phyloP scores from a whole-genome alignment of 306 rosid species.

The Ochetophila trinervis region DNA sequence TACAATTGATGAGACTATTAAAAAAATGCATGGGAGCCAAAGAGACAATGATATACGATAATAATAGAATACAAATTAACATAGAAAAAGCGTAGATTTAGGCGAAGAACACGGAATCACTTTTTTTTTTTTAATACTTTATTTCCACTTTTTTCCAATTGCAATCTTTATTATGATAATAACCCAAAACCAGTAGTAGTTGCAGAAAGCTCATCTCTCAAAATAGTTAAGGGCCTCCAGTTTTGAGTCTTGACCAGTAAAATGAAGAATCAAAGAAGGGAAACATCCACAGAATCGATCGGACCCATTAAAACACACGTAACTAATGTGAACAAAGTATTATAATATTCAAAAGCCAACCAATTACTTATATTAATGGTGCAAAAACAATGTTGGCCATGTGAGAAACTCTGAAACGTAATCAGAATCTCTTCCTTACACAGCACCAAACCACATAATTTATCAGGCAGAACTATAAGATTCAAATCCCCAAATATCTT shows the following conservation, averaged over 20 bases:
- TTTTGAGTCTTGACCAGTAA: constrained; percentile 30
- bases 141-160: background rate
- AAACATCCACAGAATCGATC: constrained; percentile 3
- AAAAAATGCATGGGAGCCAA: background rate
- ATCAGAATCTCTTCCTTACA: constrained; percentile 45
- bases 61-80: constrained; percentile 6
- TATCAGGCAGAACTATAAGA: constrained; percentile 1
- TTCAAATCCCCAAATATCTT: constrained; percentile 25
- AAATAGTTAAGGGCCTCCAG: constrained; percentile 26
- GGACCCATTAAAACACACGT: background rate
- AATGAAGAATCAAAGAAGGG: background rate
- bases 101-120: constrained; percentile 27
- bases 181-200: constrained; percentile 4
- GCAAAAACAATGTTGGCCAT: constrained; percentile 28
- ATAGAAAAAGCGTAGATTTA: constrained; percentile 14
- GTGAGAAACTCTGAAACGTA: constrained; percentile 40
- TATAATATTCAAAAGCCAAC: constrained; percentile 13
- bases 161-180: background rate
- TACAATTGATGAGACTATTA: background rate
- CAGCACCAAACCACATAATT: constrained; percentile 5
- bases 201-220: constrained; percentile 14
- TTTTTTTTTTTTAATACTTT: background rate
- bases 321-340: constrained; percentile 5
- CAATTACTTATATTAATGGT: too few relatives aligned
- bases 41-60: constrained; percentile 1